Percentiles rank a stretch among this genome's conserved stretches.
These are phyloP conservation scores for Bryoglossum gracile DNA, from an alignment of 495 filamentous ascomycete genomes.

Conservation along the genomic window DNA sequence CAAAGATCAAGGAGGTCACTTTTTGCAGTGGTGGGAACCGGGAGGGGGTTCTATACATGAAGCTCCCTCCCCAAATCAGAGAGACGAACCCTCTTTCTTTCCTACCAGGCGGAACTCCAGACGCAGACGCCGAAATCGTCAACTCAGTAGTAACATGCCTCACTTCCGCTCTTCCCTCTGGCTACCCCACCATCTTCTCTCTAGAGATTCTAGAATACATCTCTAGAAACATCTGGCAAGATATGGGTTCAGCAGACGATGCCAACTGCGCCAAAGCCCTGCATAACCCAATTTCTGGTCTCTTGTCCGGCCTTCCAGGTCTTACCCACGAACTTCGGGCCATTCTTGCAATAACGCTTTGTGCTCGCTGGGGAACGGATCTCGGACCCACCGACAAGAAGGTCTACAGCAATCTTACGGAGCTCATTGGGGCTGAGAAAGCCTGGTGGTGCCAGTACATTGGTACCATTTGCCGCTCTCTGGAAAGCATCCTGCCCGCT, in stretches of 20 bases:
- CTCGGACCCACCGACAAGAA: constrained; percentile 44
- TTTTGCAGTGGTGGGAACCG: constrained; percentile 85
- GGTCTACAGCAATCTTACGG: constrained; percentile 33
- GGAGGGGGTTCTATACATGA: constrained; percentile 71
- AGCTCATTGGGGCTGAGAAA: constrained; percentile 15
- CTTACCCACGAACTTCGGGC: constrained; percentile 65
- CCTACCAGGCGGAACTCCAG: constrained; percentile 39
- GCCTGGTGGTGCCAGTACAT: constrained; percentile 27
- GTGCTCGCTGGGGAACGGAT: constrained; percentile 66
- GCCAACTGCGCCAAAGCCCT: constrained; percentile 61
- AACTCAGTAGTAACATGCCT: constrained; percentile 41
- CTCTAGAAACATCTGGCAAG: constrained; percentile 38
- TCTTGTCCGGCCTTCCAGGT: constrained; percentile 59
- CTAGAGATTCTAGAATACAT: constrained; percentile 36
- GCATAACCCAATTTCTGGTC: constrained; percentile 61
- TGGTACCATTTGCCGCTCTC: constrained; percentile 14
- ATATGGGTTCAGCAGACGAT: constrained; percentile 35
- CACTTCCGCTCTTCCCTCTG: constrained; percentile 44
- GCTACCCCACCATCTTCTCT: constrained; percentile 33
- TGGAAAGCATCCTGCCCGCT: constrained; percentile 15
- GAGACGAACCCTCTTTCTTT: constrained; percentile 55
- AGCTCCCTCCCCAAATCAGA: constrained; percentile 49
- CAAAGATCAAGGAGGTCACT: constrained; percentile 60
- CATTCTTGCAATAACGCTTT: constrained; percentile 64
- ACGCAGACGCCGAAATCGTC: constrained; percentile 34